Percentiles rank a stretch among this genome's conserved stretches.
These are phyloP conservation scores for Saururus chinensis DNA, from an alignment of 164 flowering plant genomes.

Conservation along the genomic window DNA sequence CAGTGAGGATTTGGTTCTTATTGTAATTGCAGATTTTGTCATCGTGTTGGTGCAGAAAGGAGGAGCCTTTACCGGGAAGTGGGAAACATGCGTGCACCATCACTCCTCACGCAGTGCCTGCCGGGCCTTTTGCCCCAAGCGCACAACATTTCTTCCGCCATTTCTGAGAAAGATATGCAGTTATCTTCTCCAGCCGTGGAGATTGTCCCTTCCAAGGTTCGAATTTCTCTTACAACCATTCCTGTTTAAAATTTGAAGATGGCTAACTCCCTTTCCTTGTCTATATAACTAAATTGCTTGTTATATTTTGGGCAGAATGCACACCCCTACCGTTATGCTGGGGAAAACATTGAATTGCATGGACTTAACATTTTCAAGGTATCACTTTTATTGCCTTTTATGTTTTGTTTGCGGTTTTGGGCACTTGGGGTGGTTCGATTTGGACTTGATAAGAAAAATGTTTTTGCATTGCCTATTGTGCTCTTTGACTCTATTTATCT, in stretches of 20 bases:
- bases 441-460: too few species aligned
- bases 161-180: conserved; percentile 53
- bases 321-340: conserved; percentile 62
- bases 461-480: too few species aligned
- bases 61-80: background rate
- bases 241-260: background rate
- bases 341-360: conserved; percentile 67
- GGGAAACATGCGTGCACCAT: conserved; percentile 59
- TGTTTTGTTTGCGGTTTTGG: background rate
- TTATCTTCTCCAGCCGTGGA: conserved; percentile 81
- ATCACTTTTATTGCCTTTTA: conserved; percentile 2
- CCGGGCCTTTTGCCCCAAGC: conserved; percentile 59
- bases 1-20: too few species aligned
- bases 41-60: background rate
- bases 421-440: background rate
- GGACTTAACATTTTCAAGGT: conserved; percentile 76
- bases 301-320: conserved; percentile 30
- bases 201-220: conserved; percentile 82
- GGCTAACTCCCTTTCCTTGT: background rate
- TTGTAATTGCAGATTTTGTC: background rate
- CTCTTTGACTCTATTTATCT: too few species aligned
- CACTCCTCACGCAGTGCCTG: conserved; percentile 71
- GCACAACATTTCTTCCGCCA: conserved; percentile 31
- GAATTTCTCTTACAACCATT: background rate
- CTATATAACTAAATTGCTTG: background rate